Evolutionary conservation across 2,329 filamentous ascomycete species (phyloP), one percentile per base, ranked within the genome.

Genomic region (Fusarium sp.): DNA sequence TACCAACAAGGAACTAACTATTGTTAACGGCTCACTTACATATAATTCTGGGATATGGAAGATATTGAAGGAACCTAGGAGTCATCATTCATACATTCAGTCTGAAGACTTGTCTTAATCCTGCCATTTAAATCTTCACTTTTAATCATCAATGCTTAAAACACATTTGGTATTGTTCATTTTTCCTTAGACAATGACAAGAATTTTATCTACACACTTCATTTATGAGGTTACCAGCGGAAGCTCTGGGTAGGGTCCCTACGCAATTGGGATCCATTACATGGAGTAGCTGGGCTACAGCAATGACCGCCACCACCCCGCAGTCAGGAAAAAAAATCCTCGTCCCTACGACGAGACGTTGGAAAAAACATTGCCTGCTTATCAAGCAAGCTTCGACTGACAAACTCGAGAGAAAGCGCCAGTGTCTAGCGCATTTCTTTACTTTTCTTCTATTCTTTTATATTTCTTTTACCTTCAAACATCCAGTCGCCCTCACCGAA

Each of bases 351-450:
- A 72, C 58, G 51, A 64, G 50, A 66, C 20, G 43, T 45, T 31
- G 58, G 59, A 66, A 73, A 62, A 74, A 63, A 53, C 52, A 68
- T 59, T 53, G 50, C 54, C 64, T 75, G 74, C 74, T 76, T 75
- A 74, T 69, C 71, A 75, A 75, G 74, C 74, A 75, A 69, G 48
- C 54, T 60, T 66, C 62, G 50, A 69, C 66, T 67, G 55, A 69
- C 65, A 60, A 63, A 66, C 53, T 58, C 10, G 24, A 45, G 48
- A 54, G 56, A 46, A 31, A 5, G 33, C 49, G 43, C 43, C 42
- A 22, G 13, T 18, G 17, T 56, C 49, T 33, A 50, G 39, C 38
- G 50, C 34, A 17, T 5, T 24, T 50, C 44, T 31, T 26, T 36
- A 13, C 34, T 36, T 14, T 36, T 40, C 8, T 33, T 33, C 34